Evolutionary conservation across 2,329 filamentous ascomycete genomes (phyloP).

Genomic region (Alternaria panax): DNA sequence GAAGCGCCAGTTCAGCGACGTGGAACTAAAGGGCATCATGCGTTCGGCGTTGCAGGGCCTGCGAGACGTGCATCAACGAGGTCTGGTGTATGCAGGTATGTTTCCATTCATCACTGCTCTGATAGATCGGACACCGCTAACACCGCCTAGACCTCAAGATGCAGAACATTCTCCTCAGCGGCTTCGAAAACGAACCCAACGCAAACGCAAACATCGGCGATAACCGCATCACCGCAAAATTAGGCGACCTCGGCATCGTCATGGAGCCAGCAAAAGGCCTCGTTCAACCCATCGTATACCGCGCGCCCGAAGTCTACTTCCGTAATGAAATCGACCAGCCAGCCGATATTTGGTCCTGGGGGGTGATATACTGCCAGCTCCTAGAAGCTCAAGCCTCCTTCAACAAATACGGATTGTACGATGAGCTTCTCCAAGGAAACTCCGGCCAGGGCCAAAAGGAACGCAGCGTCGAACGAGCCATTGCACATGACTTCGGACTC

Average conservation of each 20-base stretch:
- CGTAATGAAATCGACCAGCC: slow-evolving; percentile 16
- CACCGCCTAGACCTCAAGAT: slow-evolving; percentile 11
- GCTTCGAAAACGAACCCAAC: slow-evolving; percentile 10
- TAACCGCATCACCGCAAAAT: slow-evolving; percentile 12
- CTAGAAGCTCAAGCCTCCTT: slow-evolving; percentile 18
- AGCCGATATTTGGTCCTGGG: slow-evolving; percentile 21
- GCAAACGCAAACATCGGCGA: not conserved
- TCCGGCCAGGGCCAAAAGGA: slow-evolving; percentile 11
- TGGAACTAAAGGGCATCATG: slow-evolving; percentile 21
- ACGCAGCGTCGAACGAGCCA: slow-evolving; percentile 11
- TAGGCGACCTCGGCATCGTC: slow-evolving; percentile 19
- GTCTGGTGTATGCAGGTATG: slow-evolving; percentile 19
- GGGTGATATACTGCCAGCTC: slow-evolving; percentile 18
- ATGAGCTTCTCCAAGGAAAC: slow-evolving; percentile 9
- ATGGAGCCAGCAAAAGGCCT: slow-evolving; percentile 19
- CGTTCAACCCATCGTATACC: slow-evolving; percentile 20
- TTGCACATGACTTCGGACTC: slow-evolving; percentile 15
- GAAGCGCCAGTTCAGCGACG: slow-evolving; percentile 19
- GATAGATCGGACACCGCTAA: not conserved
- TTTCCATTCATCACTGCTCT: not conserved
- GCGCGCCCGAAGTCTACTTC: slow-evolving; percentile 20
- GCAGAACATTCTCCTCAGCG: slow-evolving; percentile 18
- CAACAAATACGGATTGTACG: slow-evolving; percentile 17
- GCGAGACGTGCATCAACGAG: slow-evolving; percentile 15
- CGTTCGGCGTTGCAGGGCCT: slow-evolving; percentile 13